phyloP scores from a whole-genome alignment of 2,329 filamentous ascomycete species.

The Leptographium wingfieldii region DNA sequence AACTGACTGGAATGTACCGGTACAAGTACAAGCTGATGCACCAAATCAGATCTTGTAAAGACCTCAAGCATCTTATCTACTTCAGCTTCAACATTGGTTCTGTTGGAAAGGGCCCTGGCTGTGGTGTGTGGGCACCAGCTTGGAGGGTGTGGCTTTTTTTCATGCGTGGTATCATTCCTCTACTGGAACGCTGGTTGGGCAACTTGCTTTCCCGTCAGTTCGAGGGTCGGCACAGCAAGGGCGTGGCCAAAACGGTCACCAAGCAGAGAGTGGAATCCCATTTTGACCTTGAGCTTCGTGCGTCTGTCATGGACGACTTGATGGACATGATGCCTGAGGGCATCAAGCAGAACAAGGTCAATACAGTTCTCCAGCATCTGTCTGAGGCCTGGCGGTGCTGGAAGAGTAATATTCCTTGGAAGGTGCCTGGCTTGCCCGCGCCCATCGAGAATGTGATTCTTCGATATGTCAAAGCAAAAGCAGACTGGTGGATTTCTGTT shows the following conservation, averaged over 20 bases:
- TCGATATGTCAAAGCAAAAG: conserved; percentile 97
- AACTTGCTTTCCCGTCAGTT: conserved; percentile 96
- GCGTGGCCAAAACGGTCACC: conserved; percentile 96
- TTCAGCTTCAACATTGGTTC: conserved; percentile 96
- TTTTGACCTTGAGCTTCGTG: conserved; percentile 91
- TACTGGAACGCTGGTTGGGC: conserved; percentile 93
- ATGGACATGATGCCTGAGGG: conserved; percentile 99
- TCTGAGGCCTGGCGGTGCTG: conserved; percentile 98
- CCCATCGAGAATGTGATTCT: conserved; percentile 98
- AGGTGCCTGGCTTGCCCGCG: conserved; percentile 89
- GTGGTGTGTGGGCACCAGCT: conserved; percentile 96
- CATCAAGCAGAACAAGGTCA: conserved; percentile 99
- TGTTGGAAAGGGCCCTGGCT: conserved; percentile 93
- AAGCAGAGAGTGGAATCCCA: conserved; percentile 99
- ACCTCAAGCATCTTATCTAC: conserved; percentile 97
- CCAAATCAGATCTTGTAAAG: conserved; percentile 97
- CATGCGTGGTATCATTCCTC: conserved; percentile 93
- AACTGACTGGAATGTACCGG: conserved; percentile 97
- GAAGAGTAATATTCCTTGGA: conserved; percentile 99
- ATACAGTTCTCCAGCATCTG: conserved; percentile 91
- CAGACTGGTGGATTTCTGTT: conserved; percentile 99
- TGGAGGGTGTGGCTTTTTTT: conserved; percentile 99
- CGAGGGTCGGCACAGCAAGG: conserved; percentile 96
- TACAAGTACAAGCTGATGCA: conserved; percentile 99
- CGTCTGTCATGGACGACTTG: conserved; percentile 95